Conservation (phyloP, 306 rosid genomes). For the Dryas drummondii region DNA sequence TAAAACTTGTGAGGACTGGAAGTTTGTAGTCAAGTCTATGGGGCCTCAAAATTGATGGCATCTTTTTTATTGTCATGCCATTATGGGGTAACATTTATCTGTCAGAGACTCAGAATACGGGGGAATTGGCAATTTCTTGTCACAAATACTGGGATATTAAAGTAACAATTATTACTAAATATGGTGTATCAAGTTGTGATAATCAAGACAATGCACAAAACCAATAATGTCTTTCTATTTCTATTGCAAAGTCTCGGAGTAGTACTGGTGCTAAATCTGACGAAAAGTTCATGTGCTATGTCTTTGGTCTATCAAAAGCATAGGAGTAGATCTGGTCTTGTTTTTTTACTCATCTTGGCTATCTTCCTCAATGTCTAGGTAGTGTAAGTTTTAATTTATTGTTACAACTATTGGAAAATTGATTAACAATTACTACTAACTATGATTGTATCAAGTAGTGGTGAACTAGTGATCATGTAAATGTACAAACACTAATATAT, state of each 20-base stretch:
- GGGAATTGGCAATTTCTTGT: too few species aligned
- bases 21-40: background rate
- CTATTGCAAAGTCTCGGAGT: background rate
- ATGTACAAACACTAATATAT: background rate
- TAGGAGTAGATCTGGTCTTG: background rate
- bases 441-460: background rate
- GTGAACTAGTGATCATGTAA: background rate
- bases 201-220: background rate
- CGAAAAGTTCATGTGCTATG: background rate
- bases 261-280: background rate
- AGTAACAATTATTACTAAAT: background rate
- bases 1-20: background rate
- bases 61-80: background rate
- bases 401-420: background rate
- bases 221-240: background rate
- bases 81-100: background rate
- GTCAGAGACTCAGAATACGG: background rate
- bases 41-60: background rate
- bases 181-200: too few species aligned
- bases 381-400: background rate
- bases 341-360: background rate
- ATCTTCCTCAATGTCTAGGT: background rate
- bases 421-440: background rate
- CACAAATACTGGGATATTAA: too few species aligned
- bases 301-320: background rate